Base-by-base conservation (phyloP, 805 yeast species). In the Huiozyma sinensis region DNA sequence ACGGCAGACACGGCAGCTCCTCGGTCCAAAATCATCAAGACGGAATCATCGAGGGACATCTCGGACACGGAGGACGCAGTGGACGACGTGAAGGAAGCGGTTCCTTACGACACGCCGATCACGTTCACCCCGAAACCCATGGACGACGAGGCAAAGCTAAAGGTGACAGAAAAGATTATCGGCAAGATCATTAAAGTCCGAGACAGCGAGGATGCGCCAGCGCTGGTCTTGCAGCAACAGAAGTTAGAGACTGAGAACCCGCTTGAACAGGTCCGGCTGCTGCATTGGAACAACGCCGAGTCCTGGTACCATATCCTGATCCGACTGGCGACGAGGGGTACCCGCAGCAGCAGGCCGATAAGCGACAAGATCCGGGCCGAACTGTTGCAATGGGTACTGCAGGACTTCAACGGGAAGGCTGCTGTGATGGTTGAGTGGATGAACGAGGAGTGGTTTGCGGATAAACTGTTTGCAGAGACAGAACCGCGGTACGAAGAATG, bases 401-500 rank as follows among this genome's bases (percentile, higher is more conserved):
- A 73, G 8, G 85, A 83, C 56, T 79, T 89, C 53, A 82, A 82
- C 44, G 70, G 68, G 7, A 69, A 90, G 33, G 71, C 89, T 9
- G 94, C 85, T 46, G 64, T 81, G 33, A 79, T 87, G 13, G 78
- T 90, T 34, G 88, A 83, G 49, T 92, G 99, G 99, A 66, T 92
- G 44, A 89, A 83, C 55, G 98, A 92, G 64, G 98, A 92, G 61
- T 92, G 96, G 94, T 80, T 77, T 64, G 69, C 76, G 40, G 84
- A 81, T 55, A 65, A 53, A 11, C 13, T 52, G 11, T 28, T 38
- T 17, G 37, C 39, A 2, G 38, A 56, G 8, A 55, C 59, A 5
- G 43, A 45, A 17, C 46, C 47, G 44, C 48, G 10, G 3, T 92
- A 92, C 61, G 62, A 73, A 45, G 68, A 70, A 45, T 87, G 95